Conservation (phyloP, 2,329 filamentous ascomycete species). For the Aureobasidium sp. region DNA sequence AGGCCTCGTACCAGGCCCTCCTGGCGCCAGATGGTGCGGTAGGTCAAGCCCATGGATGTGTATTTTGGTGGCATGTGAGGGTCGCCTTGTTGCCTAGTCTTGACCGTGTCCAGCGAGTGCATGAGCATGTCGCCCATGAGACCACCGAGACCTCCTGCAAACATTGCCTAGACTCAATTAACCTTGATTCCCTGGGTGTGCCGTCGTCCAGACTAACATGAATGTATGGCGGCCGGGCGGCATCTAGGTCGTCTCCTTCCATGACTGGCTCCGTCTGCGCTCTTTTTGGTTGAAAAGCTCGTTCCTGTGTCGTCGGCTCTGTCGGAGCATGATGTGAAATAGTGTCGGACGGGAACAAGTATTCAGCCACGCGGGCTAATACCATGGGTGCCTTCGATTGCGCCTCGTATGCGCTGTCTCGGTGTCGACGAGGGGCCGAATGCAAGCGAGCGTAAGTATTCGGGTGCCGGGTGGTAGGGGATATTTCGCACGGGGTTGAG, state of each 20-base stretch:
- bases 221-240: constrained; percentile 41
- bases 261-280: not conserved
- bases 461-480: not conserved
- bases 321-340: constrained; percentile 17
- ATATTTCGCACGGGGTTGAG: not conserved
- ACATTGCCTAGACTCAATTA: constrained; percentile 62
- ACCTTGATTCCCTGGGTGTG: not conserved
- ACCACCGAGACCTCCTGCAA: constrained; percentile 87
- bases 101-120: constrained; percentile 98
- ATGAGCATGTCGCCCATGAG: constrained; percentile 94
- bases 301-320: constrained; percentile 12
- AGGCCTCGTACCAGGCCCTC: constrained; percentile 80
- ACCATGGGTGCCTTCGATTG: constrained; percentile 36
- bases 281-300: not conserved
- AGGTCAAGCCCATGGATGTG: constrained; percentile 80
- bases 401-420: constrained; percentile 14
- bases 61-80: constrained; percentile 90
- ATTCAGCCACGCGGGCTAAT: constrained; percentile 43
- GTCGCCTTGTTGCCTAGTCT: constrained; percentile 95
- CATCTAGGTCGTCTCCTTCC: constrained; percentile 22
- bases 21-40: constrained; percentile 86
- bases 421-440: not conserved
- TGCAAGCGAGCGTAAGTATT: not conserved
- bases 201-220: constrained; percentile 33
- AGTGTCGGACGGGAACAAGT: constrained; percentile 34